Base-by-base conservation (phyloP, 257 asterid species). In the Agastache rugosa region DNA sequence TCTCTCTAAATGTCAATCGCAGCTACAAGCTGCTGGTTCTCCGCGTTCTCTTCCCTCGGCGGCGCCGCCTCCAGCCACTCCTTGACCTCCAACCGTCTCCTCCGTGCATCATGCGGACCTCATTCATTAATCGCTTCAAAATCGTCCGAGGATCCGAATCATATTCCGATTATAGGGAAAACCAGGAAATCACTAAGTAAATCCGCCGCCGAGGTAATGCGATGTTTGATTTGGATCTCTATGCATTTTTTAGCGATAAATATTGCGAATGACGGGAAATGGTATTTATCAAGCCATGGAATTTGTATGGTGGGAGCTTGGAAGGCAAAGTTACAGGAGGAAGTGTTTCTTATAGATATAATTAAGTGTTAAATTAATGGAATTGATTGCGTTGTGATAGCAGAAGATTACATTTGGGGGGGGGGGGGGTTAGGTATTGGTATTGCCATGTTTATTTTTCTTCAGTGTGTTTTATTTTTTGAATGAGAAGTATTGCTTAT, bases 11-110 rank as follows among this genome's bases (percentile, higher is more conserved):
- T 81, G 88, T 83, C 88, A 69, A 76, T 79, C 54, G 80, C 85
- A 37, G 88, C 81, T 73, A 79, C 85, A 37, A 81, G 75, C 74
- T 81, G 79, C 82, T 81, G 85, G 63, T 76, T 81, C 79, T 81
- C 85, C 63, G 82, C 76, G 0, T 22, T 58, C 70, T 19, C 62
- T 27, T 69, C 74, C 37, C 15, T 16, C 45, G 25, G 45, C 42
- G 51, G 53, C 81, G 76, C 50, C 31, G 29, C 80, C 61, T 73
- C 68, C 65, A 45, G 73, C 54, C 67, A 77, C 73, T 25, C 68
- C 58, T 34, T 68, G 29, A 31, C 78, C 56, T 14, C 74, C 63
- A 29, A 72, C 74, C 76, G 69, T 34, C 74, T 62, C 63, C 53
- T 62, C 58, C 41, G 75, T 48, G 63, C 76, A 22, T 73, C 78